These are phyloP conservation scores for Petrea volubilis DNA, from an alignment of 257 asterid species.

Conservation along the genomic window DNA sequence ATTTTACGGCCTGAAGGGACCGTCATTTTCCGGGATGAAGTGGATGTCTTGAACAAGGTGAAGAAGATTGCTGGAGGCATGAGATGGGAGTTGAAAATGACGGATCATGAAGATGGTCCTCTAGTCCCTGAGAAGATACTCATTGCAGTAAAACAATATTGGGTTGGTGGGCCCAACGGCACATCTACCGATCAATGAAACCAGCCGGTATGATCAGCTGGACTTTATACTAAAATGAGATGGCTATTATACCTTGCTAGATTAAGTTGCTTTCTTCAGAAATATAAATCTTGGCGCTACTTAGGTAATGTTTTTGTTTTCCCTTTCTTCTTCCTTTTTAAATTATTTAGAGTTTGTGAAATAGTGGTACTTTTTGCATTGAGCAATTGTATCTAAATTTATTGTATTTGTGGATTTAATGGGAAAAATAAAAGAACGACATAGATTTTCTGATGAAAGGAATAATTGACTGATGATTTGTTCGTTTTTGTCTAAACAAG, in stretches of 20 bases:
- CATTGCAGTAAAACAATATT: slow-evolving; percentile 65
- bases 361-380: slow-evolving; percentile 13
- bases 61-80: slow-evolving; percentile 64
- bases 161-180: slow-evolving; percentile 46
- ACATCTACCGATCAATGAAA: slow-evolving; percentile 48
- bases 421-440: neutral
- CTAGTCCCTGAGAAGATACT: slow-evolving; percentile 85
- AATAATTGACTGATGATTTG: neutral
- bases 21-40: slow-evolving; percentile 74
- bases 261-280: slow-evolving; percentile 10
- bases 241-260: neutral
- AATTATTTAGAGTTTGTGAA: neutral
- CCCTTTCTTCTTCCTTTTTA: neutral
- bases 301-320: slow-evolving; percentile 12
- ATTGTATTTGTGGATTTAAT: slow-evolving; percentile 12
- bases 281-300: neutral
- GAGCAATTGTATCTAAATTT: slow-evolving; percentile 22
- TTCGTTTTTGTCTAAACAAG: neutral
- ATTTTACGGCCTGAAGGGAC: slow-evolving; percentile 83
- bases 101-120: slow-evolving; percentile 93
- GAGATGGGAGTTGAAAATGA: slow-evolving; percentile 80
- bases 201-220: neutral
- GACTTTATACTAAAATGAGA: neutral
- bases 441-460: neutral
- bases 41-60: slow-evolving; percentile 72